phyloP scores from a whole-genome alignment of 371 early-diverging fungal species.

The Mortierella sp. region DNA sequence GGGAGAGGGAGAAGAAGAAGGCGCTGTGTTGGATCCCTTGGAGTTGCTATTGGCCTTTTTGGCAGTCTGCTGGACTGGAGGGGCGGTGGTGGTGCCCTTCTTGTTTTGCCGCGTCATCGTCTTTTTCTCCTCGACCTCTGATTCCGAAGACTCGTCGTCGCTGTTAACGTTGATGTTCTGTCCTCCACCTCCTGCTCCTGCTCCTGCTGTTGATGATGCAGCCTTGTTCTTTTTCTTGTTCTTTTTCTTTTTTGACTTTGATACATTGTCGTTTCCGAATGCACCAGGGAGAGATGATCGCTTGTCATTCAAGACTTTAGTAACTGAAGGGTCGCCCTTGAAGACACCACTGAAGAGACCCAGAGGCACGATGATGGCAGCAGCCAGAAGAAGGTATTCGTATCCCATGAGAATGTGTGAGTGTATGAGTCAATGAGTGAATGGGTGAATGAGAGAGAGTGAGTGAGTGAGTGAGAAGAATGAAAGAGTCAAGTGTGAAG shows the following conservation, averaged over 20 bases:
- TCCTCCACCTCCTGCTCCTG: not conserved
- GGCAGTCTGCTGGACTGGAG: not conserved
- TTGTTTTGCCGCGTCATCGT: conserved; percentile 5
- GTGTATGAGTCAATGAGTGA: not conserved
- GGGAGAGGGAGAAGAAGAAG: not conserved
- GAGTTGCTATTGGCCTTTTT: not conserved
- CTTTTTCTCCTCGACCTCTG: conserved; percentile 29
- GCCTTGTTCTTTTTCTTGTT: conserved; percentile 45
- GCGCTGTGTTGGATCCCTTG: not conserved
- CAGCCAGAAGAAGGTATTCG: conserved; percentile 45
- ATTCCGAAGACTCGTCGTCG: conserved; percentile 33
- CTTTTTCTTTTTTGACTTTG: conserved; percentile 56
- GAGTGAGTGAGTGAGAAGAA: not conserved
- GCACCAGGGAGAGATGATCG: conserved; percentile 42
- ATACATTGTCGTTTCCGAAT: conserved; percentile 22
- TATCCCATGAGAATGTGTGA: conserved; percentile 29
- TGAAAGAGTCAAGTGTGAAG: no score
- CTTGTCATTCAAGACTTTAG: not conserved
- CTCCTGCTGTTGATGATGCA: not conserved
- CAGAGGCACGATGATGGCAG: conserved; percentile 42
- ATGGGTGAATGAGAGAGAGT: not conserved
- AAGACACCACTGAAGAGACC: conserved; percentile 33
- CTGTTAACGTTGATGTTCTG: not conserved
- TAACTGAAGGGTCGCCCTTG: conserved; percentile 23
- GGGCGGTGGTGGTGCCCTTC: not conserved